Evolutionary conservation across 2,329 filamentous ascomycete species (phyloP).

Genomic region (Colletotrichum zoysiae): DNA sequence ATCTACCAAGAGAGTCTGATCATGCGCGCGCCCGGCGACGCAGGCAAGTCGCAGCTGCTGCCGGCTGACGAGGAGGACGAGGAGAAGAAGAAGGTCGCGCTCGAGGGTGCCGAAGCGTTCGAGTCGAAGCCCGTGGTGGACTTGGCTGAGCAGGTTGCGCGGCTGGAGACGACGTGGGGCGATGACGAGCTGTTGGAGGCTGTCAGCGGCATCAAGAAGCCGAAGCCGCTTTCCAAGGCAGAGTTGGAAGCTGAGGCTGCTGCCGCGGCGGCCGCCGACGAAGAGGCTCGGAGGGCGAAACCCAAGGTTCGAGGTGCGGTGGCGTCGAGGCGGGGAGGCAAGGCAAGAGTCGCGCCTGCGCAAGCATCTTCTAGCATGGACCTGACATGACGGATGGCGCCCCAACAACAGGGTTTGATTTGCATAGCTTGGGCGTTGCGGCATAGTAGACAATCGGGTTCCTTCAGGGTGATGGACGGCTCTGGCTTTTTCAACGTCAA

Average conservation of each 20-base stretch:
- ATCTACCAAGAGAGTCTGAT: conserved; percentile 82
- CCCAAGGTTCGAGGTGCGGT: conserved; percentile 33
- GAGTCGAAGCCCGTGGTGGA: conserved; percentile 35
- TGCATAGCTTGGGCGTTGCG: conserved; percentile 42
- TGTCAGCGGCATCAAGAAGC: conserved; percentile 58
- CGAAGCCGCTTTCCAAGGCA: conserved; percentile 45
- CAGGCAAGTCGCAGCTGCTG: background rate
- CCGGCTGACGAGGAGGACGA: conserved; percentile 37
- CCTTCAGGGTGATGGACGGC: background rate
- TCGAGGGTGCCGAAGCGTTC: conserved; percentile 21
- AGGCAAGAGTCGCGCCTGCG: conserved; percentile 45
- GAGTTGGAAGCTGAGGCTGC: conserved; percentile 47
- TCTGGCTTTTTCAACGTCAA: conserved; percentile 33
- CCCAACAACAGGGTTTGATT: conserved; percentile 2
- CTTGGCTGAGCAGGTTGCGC: conserved; percentile 55
- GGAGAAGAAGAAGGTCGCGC: conserved; percentile 46
- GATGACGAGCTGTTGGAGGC: conserved; percentile 60
- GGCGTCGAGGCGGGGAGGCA: conserved; percentile 47
- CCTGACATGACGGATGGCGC: conserved; percentile 23
- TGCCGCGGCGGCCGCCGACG: conserved; percentile 44
- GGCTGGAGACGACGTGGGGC: conserved; percentile 57
- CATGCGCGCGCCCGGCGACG: conserved; percentile 49
- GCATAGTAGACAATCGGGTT: conserved; percentile 22
- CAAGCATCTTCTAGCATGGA: conserved; percentile 42
- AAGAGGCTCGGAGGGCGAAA: conserved; percentile 48